These are phyloP conservation scores for Sugiyamaella marilandica DNA, from an alignment of 805 yeast species.

Conservation along the genomic window DNA sequence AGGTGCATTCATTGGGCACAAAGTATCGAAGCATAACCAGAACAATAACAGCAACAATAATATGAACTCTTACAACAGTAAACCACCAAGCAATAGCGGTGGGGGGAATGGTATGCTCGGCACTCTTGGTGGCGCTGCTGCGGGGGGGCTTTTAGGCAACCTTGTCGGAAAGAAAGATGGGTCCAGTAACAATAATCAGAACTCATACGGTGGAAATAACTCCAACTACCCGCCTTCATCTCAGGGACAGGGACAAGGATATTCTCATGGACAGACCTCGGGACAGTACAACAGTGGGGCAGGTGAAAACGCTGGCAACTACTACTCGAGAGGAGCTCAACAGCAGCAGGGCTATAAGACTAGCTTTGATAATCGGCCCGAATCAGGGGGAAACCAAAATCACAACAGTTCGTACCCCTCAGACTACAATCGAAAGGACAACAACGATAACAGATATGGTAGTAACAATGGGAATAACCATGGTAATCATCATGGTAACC, in stretches of 20 bases:
- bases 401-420: too few species aligned
- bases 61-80: neutral
- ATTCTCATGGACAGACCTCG: too few species aligned
- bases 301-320: too few species aligned
- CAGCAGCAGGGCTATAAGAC: too few species aligned
- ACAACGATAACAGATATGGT: neutral
- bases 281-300: too few species aligned
- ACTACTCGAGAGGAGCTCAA: too few species aligned
- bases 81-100: neutral
- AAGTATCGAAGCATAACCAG: slow-evolving; percentile 1
- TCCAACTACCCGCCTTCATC: neutral
- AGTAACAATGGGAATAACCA: neutral
- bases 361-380: too few species aligned
- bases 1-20: slow-evolving; percentile 16
- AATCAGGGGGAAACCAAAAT: too few species aligned
- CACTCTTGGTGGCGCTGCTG: slow-evolving; percentile 14
- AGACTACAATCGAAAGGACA: too few species aligned
- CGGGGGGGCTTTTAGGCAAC: slow-evolving; percentile 15
- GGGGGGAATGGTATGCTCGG: slow-evolving; percentile 10
- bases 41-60: neutral
- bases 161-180: slow-evolving; percentile 9
- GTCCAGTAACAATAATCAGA: slow-evolving; percentile 6
- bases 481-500: neutral
- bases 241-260: too few species aligned
- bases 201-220: neutral